Base-by-base conservation (phyloP, 139 green algal species). In the Edaphochlamys debaryana region DNA sequence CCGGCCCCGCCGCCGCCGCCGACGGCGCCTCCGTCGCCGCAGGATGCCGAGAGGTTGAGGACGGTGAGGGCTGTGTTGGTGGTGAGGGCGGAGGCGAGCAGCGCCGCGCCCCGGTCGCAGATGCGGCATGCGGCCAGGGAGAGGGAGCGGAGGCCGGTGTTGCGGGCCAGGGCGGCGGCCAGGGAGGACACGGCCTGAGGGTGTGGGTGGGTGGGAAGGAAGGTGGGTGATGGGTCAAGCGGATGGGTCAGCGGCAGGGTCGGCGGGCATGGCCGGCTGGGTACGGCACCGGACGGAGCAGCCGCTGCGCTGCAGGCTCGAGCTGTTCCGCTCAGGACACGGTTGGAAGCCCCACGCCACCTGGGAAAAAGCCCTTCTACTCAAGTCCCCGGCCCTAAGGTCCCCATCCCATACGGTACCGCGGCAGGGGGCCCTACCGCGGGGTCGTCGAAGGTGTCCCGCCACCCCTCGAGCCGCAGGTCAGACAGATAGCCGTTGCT, bases 401-500 rank as follows among this genome's bases (percentile, higher is more conserved):
- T 36, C 4, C 29, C 58, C 58, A n/a, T n/a, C n/a, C n/a, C n/a
- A n/a, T n/a, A n/a, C n/a, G n/a, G n/a, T n/a, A n/a, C n/a, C n/a
- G n/a, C n/a, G n/a, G n/a, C n/a, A n/a, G n/a, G n/a, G 30, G 27
- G 27, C 11, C 70, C 27, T 50, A 67, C 71, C 71, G 42, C 45
- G 20, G 74, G 58, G 58, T 74, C 41, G 32, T 82, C 76, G 29
- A 82, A 82, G 9, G 76, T 82, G 76, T 82, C 76, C n/a, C 58
- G 30, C 76, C 76, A 82, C 27, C 62, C 76, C 62, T 82, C 76
- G 41, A 82, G 76, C 76, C 76, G 58, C 76, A 82, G 76, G 41
- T 74, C 76, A 62, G 36, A 29, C 42, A 82, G 76, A 0, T 27
- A 22, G 62, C 30, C 60, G 76, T 82, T 82, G 42, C 56, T 8